Evolutionary conservation across 345 rosid species (phyloP), one percentile per base, ranked within the genome.

Genomic region (Pugionium cornutum): DNA sequence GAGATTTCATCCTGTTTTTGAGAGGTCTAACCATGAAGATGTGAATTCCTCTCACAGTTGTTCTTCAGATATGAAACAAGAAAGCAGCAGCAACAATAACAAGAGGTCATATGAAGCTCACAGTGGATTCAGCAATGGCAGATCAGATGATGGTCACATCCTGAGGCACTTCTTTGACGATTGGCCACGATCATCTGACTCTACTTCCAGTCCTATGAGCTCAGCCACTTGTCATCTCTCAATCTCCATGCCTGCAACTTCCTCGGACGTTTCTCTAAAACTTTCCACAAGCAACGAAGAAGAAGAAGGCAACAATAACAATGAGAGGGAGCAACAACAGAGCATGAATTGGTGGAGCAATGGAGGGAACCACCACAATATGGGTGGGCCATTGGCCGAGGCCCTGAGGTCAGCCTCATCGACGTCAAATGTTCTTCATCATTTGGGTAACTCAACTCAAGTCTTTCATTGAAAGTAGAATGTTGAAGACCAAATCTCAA

Each of bases 341-440:
- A 83, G 52, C 1, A 58, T 82, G 74, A 83, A 81, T 31, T 84
- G 92, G 83, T 79, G 77, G 35, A 87, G 87, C 5, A 84, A 92
- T 91, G 76, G 79, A 10, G 48, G 86, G 0, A 79, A 78, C 59
- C 72, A 73, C 7, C 48, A 73, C 29, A 66, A 36, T 82, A 74
- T 90, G 92, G 99, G 95, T 3, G 97, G 99, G 6, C 99, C 99
- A 1, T 83, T 94, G 0, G 99, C 92, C 0, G 97, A 94, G 78
- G 96, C 95, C 2, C 55, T 94, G 63, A 75, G 96, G 34, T 86
- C 96, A 3, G 77, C 77, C 1, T 82, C 95, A 0, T 88, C 92
- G 1, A 55, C 62, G 0, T 52, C 76, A 0, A 86, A 84, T 48
- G 95, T 86, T 63, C 80, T 88, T 34, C 88, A 81, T 71, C 92